These are phyloP conservation scores for Eragrostis tef DNA, from an alignment of 202 grass and related monocot species.

Conservation along the genomic window DNA sequence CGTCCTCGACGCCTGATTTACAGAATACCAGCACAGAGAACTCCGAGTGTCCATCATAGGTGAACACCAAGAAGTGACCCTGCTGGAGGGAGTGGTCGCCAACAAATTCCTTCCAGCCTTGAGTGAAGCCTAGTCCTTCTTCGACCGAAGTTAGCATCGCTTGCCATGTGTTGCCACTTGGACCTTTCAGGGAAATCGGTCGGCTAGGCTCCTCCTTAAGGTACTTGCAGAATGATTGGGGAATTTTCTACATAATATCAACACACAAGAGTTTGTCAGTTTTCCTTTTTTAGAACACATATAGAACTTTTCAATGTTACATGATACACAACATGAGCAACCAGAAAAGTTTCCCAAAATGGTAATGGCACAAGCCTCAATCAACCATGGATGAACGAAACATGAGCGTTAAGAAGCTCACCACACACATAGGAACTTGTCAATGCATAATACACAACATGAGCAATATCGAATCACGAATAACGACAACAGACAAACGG, in stretches of 20 bases:
- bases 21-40: slow-evolving; percentile 74
- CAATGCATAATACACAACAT: neutral
- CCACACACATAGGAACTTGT: too few relatives aligned
- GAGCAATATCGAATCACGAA: too few relatives aligned
- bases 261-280: slow-evolving; percentile 29
- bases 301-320: neutral
- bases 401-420: too few relatives aligned
- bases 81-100: slow-evolving; percentile 59
- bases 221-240: slow-evolving; percentile 58
- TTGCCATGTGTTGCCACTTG: slow-evolving; percentile 67
- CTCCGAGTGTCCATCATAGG: slow-evolving; percentile 47
- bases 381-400: too few relatives aligned
- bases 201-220: slow-evolving; percentile 56
- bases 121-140: slow-evolving; percentile 46
- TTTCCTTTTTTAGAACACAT: neutral
- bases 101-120: slow-evolving; percentile 80
- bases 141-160: slow-evolving; percentile 53
- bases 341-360: too few relatives aligned
- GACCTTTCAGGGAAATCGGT: slow-evolving; percentile 58
- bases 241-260: slow-evolving; percentile 70
- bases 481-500: too few relatives aligned
- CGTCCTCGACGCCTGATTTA: slow-evolving; percentile 53
- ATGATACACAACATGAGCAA: too few relatives aligned
- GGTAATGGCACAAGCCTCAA: too few relatives aligned
- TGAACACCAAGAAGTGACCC: slow-evolving; percentile 71